A percentile compares a stretch with the other conserved stretches of the same genome.
Evolutionary conservation across 169 alveolate genomes (phyloP).

Genomic region (Plasmodium billcollinsi): DNA sequence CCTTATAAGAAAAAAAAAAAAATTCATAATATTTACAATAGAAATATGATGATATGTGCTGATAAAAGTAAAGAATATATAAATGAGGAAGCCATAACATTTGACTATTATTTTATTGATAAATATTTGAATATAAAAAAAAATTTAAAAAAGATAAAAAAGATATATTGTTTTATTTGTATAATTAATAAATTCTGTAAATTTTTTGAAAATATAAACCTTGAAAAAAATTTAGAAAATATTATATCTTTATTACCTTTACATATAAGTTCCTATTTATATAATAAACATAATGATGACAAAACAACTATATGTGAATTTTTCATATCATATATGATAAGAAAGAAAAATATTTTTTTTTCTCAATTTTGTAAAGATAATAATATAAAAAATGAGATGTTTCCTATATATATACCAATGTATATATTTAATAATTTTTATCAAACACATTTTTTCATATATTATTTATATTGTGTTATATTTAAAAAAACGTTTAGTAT

Average conservation of each 20-base stretch:
- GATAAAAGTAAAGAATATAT: conserved; percentile 1
- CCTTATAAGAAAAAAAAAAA: no score
- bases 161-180: conserved; percentile 46
- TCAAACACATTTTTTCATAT: conserved; percentile 23
- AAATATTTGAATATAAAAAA: conserved; percentile 22
- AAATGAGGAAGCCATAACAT: neutral
- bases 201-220: conserved; percentile 15
- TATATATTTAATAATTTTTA: conserved; percentile 38
- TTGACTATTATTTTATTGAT: conserved; percentile 21
- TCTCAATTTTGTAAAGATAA: conserved; percentile 31
- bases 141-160: neutral
- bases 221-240: conserved; percentile 25
- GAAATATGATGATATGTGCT: neutral
- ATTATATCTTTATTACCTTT: conserved; percentile 30
- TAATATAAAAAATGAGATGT: conserved; percentile 2
- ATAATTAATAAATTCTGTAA: conserved; percentile 23
- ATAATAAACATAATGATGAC: conserved; percentile 61
- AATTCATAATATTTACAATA: no score
- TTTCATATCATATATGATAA: conserved; percentile 36
- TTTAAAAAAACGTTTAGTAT: conserved; percentile 18
- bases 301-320: conserved; percentile 31
- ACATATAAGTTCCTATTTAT: conserved; percentile 58
- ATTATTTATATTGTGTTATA: conserved; percentile 17
- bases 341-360: conserved; percentile 27
- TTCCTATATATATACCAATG: conserved; percentile 48